Percentiles rank a stretch among this genome's conserved stretches.
Conservation (phyloP, 257 asterid genomes). For the Eustoma russellianum region DNA sequence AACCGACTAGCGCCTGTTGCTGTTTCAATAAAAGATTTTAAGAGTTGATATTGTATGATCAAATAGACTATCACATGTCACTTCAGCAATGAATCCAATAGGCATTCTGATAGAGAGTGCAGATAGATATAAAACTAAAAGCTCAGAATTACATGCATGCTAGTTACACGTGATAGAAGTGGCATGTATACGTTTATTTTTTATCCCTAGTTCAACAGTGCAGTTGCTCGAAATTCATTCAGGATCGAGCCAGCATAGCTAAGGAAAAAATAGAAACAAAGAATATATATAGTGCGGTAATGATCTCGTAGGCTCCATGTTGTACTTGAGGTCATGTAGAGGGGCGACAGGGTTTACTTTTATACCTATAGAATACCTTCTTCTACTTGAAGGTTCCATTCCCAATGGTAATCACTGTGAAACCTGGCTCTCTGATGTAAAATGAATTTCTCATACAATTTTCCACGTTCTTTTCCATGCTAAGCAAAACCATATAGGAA, state of each 20-base stretch:
- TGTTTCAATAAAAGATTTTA: too few species aligned
- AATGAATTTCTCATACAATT: conserved; percentile 44
- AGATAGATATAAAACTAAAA: too few species aligned
- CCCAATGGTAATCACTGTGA: conserved; percentile 44
- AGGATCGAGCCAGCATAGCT: not conserved
- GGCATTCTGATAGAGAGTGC: too few species aligned
- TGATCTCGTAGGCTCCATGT: too few species aligned
- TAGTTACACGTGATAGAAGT: too few species aligned
- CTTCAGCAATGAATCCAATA: too few species aligned
- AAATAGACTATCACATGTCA: too few species aligned
- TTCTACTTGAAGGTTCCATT: conserved; percentile 51
- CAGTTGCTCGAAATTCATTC: not conserved
- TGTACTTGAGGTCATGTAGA: conserved; percentile 32
- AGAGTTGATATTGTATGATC: too few species aligned
- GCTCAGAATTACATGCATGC: too few species aligned
- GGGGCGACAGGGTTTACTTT: conserved; percentile 47
- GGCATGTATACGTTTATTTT: too few species aligned
- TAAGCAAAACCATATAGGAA: conserved; percentile 67
- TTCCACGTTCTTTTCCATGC: conserved; percentile 47
- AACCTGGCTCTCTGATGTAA: conserved; percentile 77
- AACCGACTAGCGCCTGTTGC: too few species aligned
- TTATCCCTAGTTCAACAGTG: too few species aligned
- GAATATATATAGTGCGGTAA: not conserved
- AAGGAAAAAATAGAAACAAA: conserved; percentile 2
- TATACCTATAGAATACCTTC: conserved; percentile 64